Conservation (phyloP, 805 yeast species). For the Citeromyces nyonsensis region DNA sequence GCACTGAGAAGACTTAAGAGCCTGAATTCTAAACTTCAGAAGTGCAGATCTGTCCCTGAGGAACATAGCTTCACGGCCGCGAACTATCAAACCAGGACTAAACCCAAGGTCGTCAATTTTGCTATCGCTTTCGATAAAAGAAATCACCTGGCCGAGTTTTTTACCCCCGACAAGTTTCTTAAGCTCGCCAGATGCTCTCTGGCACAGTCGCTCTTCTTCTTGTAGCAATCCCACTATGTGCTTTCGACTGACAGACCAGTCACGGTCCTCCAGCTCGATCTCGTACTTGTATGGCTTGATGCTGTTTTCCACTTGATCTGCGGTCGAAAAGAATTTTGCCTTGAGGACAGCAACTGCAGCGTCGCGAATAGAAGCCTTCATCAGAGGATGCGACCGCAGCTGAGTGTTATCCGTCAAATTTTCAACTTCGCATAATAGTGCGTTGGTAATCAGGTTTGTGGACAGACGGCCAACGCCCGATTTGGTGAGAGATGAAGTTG, state of each 20-base stretch:
- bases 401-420: conserved; percentile 62
- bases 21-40: conserved; percentile 59
- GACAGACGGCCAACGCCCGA: conserved; percentile 88
- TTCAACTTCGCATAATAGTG: conserved; percentile 63
- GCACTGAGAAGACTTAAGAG: conserved; percentile 66
- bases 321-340: conserved; percentile 73
- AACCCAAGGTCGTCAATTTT: conserved; percentile 65
- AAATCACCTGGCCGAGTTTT: conserved; percentile 70
- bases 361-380: conserved; percentile 64
- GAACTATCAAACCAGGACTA: conserved; percentile 53
- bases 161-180: conserved; percentile 68
- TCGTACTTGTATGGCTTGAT: conserved; percentile 96
- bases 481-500: conserved; percentile 76
- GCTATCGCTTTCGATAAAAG: conserved; percentile 41
- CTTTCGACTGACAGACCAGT: conserved; percentile 74
- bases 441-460: conserved; percentile 68
- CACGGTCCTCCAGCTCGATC: conserved; percentile 90
- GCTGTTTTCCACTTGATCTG: conserved; percentile 97
- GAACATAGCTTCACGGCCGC: conserved; percentile 78
- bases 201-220: conserved; percentile 81
- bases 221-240: conserved; percentile 59
- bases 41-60: conserved; percentile 58
- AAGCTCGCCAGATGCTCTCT: conserved; percentile 38
- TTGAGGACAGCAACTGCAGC: conserved; percentile 74
- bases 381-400: conserved; percentile 74